These are phyloP conservation scores for Emiliania huxleyi DNA, from an alignment of 78 protist genomes.

Conservation along the genomic window DNA sequence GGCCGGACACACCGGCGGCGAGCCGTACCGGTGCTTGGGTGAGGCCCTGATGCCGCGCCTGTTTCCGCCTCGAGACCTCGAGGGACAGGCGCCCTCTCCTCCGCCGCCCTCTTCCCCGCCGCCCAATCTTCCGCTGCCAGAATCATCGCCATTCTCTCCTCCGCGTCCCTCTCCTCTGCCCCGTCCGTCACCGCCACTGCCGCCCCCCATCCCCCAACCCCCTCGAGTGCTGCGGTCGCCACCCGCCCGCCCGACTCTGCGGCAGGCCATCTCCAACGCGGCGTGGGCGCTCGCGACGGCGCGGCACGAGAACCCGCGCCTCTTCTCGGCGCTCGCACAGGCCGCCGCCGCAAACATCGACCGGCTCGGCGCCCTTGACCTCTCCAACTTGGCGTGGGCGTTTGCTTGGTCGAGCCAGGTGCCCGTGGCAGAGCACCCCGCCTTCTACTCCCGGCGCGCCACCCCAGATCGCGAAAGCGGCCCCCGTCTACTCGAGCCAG, in stretches of 20 bases:
- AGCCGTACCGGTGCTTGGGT: not conserved
- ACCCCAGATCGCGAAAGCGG: too few relatives aligned
- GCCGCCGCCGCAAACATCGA: not conserved
- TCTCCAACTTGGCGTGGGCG: not conserved
- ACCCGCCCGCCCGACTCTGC: too few relatives aligned
- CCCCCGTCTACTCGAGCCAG: too few relatives aligned
- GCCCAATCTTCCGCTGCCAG: too few relatives aligned
- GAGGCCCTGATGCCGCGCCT: not conserved
- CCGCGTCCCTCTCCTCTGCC: too few relatives aligned
- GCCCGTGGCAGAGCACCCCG: not conserved
- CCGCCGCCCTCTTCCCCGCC: too few relatives aligned
- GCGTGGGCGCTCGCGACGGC: not conserved
- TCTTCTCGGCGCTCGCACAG: not conserved
- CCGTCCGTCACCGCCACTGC: too few relatives aligned
- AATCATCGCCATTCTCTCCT: too few relatives aligned
- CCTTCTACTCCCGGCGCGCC: too few relatives aligned
- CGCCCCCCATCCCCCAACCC: too few relatives aligned
- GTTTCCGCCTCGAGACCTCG: not conserved
- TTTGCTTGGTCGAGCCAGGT: not conserved
- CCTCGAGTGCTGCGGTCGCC: too few relatives aligned
- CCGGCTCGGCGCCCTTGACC: not conserved
- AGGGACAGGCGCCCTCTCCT: too few relatives aligned
- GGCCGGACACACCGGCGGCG: not conserved
- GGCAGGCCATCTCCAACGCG: not conserved
- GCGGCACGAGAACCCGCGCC: not conserved